Evolutionary conservation across 768 basidiomycete genomes (phyloP), one percentile per base, ranked within the genome.

Genomic region (Epithele typhae): DNA sequence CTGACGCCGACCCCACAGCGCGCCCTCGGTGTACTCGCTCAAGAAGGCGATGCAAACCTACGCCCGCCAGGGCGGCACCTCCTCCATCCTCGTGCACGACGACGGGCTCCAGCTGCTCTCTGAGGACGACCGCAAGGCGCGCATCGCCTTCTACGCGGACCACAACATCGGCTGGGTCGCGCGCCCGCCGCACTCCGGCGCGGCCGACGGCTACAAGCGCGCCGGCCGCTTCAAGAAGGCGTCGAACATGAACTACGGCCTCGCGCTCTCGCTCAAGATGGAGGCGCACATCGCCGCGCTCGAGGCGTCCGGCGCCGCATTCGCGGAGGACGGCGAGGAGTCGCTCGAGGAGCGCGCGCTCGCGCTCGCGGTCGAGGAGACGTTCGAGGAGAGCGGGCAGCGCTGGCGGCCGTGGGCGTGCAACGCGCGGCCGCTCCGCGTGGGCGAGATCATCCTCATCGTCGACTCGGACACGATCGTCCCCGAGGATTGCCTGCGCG

Each of bases 161-260:
- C 80, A 86, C 58, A 79, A 81, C 59, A 85, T 92, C 52, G 89
- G 84, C 10, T 92, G 84, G 78, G 82, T 90, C 48, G 87, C 91
- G 18, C 81, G 90, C 34, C 89, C 90, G 0, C 73, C 74, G 43
- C 88, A 91, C 62, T 76, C 76, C 33, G 68, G 66, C 52, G 63
- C 67, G 1, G 66, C 78, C 17, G 79, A 81, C 59, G 87, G 85
- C 1, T 89, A 79, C 71, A 76, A 84, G 49, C 85, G 90, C 40
- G 86, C 87, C 17, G 91, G 90, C 33, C 79, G 89, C 17, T 95
- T 95, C 75, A 95, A 95, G 73, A 95, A 95, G 66, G 90, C 91
- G 1, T 84, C 82, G 14, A 95, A 95, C 65, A 82, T 94, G 84
- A 95, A 94, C 61, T 92, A 86, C 56, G 89, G 77, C 1, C 71